These are phyloP conservation scores for Cytospora chrysosperma DNA, from an alignment of 2,329 filamentous ascomycete genomes.

Conservation along the genomic window DNA sequence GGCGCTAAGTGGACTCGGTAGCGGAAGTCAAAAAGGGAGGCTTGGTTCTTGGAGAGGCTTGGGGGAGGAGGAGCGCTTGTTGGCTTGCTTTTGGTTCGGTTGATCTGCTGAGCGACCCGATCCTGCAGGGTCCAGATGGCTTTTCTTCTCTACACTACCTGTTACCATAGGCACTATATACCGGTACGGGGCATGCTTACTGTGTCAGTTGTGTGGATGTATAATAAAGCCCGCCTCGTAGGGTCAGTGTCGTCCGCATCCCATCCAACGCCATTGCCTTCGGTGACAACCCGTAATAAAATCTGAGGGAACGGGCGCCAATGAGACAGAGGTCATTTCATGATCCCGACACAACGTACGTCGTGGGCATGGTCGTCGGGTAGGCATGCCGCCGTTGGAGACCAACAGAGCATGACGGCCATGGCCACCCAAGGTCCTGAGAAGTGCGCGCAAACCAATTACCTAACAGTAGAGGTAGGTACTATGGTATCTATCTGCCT, in stretches of 20 bases:
- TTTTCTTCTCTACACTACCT: not conserved
- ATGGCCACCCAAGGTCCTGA: constrained; percentile 3
- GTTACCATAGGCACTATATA: too few species aligned
- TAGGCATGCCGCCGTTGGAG: constrained; percentile 8
- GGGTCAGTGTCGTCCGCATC: constrained; percentile 24
- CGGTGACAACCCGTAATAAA: constrained; percentile 16
- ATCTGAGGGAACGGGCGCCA: not conserved
- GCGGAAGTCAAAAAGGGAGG: constrained; percentile 21
- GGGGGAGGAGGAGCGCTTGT: not conserved
- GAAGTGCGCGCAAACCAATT: not conserved
- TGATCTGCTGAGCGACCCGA: constrained; percentile 23
- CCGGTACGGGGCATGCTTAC: not conserved
- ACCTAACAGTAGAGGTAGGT: not conserved
- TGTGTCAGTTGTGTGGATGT: not conserved
- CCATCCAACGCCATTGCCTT: not conserved
- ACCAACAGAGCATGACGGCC: not conserved
- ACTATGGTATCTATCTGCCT: not conserved
- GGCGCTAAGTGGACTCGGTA: constrained; percentile 22
- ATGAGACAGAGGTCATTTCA: constrained; percentile 7
- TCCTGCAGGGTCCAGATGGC: constrained; percentile 18
- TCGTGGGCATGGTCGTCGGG: constrained; percentile 1
- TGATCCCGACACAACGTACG: constrained; percentile 13
- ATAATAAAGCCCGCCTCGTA: constrained; percentile 8
- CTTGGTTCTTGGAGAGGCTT: not conserved
- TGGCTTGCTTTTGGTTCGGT: not conserved